These are phyloP conservation scores for Albophoma yamanashiensis DNA, from an alignment of 2,329 filamentous ascomycete species.

Conservation along the genomic window DNA sequence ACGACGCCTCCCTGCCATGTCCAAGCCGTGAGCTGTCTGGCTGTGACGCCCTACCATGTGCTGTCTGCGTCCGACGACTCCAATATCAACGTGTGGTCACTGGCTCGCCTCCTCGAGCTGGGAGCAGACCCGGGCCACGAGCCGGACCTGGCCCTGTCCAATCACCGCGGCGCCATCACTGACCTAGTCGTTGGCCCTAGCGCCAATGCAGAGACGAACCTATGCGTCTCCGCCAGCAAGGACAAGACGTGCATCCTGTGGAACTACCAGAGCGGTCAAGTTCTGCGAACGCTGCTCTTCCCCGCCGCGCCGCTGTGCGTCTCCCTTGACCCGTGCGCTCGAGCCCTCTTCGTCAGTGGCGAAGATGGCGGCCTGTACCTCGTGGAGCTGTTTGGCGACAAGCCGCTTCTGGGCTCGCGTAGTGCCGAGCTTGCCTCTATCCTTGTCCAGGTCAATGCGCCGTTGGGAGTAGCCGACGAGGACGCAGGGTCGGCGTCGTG, in stretches of 20 bases:
- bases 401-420: constrained; percentile 42
- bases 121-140: constrained; percentile 46
- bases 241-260: constrained; percentile 88
- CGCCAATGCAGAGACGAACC: constrained; percentile 56
- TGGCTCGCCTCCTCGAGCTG: constrained; percentile 59
- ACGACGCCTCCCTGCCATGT: constrained; percentile 70
- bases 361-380: constrained; percentile 73
- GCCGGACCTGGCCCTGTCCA: constrained; percentile 67
- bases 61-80: constrained; percentile 77
- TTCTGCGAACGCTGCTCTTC: constrained; percentile 74
- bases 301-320: constrained; percentile 62
- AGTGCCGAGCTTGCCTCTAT: constrained; percentile 43
- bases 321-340: constrained; percentile 69
- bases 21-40: constrained; percentile 68
- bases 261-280: constrained; percentile 74
- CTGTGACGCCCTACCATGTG: constrained; percentile 59
- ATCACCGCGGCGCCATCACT: constrained; percentile 66
- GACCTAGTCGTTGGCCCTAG: constrained; percentile 54
- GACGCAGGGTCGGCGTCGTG: constrained; percentile 57
- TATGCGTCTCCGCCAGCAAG: constrained; percentile 72
- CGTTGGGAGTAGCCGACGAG: constrained; percentile 46
- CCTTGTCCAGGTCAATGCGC: constrained; percentile 42
- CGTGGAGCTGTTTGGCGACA: constrained; percentile 57
- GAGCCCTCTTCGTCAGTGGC: constrained; percentile 71
- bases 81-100: constrained; percentile 85